Conservation (phyloP, 2,329 filamentous ascomycete genomes). For the Trichophaea hybrida region DNA sequence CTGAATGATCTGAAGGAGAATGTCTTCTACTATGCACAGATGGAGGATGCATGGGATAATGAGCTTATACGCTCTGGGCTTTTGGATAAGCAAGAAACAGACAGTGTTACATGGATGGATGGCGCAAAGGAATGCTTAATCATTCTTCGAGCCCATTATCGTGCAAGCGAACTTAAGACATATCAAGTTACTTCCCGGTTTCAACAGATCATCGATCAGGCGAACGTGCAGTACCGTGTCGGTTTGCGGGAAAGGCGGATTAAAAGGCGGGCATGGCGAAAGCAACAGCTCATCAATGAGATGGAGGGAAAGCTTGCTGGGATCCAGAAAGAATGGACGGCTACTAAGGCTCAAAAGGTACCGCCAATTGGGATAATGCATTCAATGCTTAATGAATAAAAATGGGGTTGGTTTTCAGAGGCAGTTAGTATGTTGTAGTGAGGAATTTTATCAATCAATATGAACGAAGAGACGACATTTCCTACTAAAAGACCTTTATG, state of each 20-base stretch:
- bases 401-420: no score
- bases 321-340: slow-evolving; percentile 1
- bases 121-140: background rate
- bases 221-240: background rate
- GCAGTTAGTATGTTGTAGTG: background rate
- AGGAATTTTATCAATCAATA: background rate
- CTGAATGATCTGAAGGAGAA: slow-evolving; percentile 9
- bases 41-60: slow-evolving; percentile 21
- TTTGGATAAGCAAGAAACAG: background rate
- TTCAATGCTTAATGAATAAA: no score
- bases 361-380: no score
- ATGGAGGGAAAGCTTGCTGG: background rate
- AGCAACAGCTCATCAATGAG: background rate
- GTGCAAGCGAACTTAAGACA: background rate
- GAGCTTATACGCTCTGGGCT: background rate
- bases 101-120: background rate
- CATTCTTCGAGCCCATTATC: background rate
- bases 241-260: background rate
- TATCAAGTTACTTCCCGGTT: background rate
- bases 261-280: background rate
- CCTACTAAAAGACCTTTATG: background rate
- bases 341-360: no score
- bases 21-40: slow-evolving; percentile 6
- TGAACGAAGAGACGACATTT: background rate
- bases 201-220: background rate